These are phyloP conservation scores for Phytophthora foliorum DNA, from an alignment of 352 stramenopile genomes.

Conservation along the genomic window DNA sequence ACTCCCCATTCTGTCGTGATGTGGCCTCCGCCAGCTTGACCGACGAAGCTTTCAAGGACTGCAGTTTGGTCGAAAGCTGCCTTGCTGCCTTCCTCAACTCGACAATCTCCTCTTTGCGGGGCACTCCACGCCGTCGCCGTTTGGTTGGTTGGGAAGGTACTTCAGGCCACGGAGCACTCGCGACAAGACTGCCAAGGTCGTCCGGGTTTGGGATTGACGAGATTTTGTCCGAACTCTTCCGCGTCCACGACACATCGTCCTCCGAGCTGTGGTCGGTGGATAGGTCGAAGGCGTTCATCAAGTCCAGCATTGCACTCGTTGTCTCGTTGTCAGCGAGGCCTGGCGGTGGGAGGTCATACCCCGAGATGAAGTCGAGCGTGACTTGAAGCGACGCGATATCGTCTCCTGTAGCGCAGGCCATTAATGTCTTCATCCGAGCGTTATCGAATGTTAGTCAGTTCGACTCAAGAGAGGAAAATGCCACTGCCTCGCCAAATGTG, in stretches of 20 bases:
- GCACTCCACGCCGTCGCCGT: conserved; percentile 5
- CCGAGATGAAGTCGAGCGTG: conserved; percentile 28
- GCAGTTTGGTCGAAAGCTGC: conserved; percentile 5
- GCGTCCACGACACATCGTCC: conserved; percentile 9
- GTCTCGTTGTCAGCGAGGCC: background rate
- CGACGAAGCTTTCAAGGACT: background rate
- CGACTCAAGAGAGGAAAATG: conserved; percentile 14
- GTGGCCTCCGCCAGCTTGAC: background rate
- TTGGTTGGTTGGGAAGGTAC: background rate
- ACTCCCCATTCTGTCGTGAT: background rate
- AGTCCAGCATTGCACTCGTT: background rate
- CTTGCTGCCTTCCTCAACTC: conserved; percentile 3
- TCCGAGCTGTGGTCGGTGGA: conserved; percentile 2
- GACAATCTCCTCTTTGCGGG: conserved; percentile 29
- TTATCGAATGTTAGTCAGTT: conserved; percentile 24
- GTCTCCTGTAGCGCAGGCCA: conserved; percentile 1
- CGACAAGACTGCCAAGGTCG: background rate
- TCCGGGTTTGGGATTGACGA: background rate
- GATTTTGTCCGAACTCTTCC: background rate
- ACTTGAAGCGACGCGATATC: conserved; percentile 17
- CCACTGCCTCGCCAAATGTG: background rate
- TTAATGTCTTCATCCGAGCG: background rate
- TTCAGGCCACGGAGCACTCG: conserved; percentile 9
- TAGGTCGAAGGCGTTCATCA: conserved; percentile 2
- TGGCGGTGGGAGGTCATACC: conserved; percentile 1